Base-by-base conservation (phyloP, 2,329 filamentous ascomycete species). In the Colletotrichum trifolii region DNA sequence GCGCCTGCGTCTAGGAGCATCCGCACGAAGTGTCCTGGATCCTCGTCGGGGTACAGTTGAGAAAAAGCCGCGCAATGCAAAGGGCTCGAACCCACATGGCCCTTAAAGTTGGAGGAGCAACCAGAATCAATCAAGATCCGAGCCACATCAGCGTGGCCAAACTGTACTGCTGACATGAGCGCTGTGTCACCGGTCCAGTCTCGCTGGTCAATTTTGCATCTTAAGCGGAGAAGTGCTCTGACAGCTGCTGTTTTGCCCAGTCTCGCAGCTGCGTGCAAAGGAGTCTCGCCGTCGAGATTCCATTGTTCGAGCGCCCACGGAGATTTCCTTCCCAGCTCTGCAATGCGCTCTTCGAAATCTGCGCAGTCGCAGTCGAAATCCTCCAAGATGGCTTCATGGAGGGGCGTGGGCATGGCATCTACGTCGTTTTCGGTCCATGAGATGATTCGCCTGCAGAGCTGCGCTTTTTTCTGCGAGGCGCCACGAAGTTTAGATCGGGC, bases 31-130 rank as follows among this genome's bases (percentile, higher is more conserved):
- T 34, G 2, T 3, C 4, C 13, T 0, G 45, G 35, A 7, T 48
- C 11, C 8, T 17, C 35, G 3, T 4, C 6, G 8, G 3, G 6
- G 7, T 45, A 17, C 6, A 2, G 0, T 0, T 0, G 0, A 2
- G 54, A 13, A 40, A 1, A 0, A 3, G 45, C 3, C 3, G 61
- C 61, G 11, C 0, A 2, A 17, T 43, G n/a, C 2, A 64, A 2
- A 0, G 61, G 49, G 5, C 48, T 55, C 0, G 1, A 0, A 8
- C 56, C 46, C 0, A 0, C 8, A 3, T 1, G 2, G 1, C 8
- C 10, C 17, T 6, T 10, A 2, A 1, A 12, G 9, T 36, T 10
- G 0, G 55, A 2, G 0, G 1, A 8, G 2, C 61, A 61, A 4
- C 48, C 45, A 12, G 43, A 49, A 36, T 64, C 50, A 4, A 64